Evolutionary conservation across 2,329 filamentous ascomycete species (phyloP), one percentile per base, ranked within the genome.

Genomic region (Aureobasidium sp.): DNA sequence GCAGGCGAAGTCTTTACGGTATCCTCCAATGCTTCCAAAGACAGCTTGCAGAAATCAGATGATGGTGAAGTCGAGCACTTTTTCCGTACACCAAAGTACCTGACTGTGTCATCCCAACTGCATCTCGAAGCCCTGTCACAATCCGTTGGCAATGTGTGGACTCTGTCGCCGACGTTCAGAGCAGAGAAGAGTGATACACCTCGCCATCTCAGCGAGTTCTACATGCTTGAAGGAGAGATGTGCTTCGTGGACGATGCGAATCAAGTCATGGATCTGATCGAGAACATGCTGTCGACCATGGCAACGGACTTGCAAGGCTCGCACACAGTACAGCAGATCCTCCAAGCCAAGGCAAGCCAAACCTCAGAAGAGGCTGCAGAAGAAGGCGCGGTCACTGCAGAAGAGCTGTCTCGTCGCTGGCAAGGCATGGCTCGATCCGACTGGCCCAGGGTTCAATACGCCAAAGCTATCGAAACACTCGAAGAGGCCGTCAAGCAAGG

Each of bases 191-290:
- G 91, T 75, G 92, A 97, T 71, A 97, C 94, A 0, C 87, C 91
- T 6, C 86, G 94, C 31, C 94, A 99, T 75, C 80, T 99, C 64
- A 96, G 91, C 77, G 94, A 99, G 72, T 97, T 99, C 70, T 97
- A 97, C 77, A 97, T 99, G 94, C 83, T 99, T 2, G 94, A 99
- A 75, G 92, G 87, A 17, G 94, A 99, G 74, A 79, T 92, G 72
- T 87, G 86, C 69, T 96, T 96, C 72, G 83, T 87, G 45, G 81
- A 89, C 51, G 78, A 85, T 66, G 79, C 96, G 66, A 77, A 82
- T 34, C 78, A 82, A 29, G 80, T 99, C 68, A 94, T 96, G 83
- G 80, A 87, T 62, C 74, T 93, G n/a, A 83, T 91, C 2, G 91
- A 97, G 73, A 80, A 86, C 61, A 86, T 96, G 82, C 79, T 97